Percentiles rank a stretch among this genome's conserved stretches.
These are phyloP conservation scores for Volvox africanus DNA, from an alignment of 139 green algal species.

Conservation along the genomic window DNA sequence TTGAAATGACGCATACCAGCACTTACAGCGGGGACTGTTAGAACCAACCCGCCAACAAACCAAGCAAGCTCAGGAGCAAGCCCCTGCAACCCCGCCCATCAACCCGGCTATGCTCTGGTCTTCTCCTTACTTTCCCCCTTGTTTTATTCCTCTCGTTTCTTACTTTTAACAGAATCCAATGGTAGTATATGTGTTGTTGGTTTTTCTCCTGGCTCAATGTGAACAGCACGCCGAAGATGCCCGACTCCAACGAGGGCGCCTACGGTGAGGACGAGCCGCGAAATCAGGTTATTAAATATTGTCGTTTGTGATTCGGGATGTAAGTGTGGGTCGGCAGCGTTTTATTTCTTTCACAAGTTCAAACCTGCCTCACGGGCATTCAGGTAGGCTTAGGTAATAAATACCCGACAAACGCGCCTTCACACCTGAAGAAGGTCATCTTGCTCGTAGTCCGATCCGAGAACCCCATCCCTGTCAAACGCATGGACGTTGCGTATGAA, in stretches of 20 bases:
- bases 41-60: not conserved
- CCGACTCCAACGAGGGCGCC: not conserved
- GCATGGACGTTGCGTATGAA: not conserved
- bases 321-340: no score
- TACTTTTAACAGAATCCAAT: conserved; percentile 37
- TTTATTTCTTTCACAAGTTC: not conserved
- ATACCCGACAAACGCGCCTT: not conserved
- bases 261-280: not conserved
- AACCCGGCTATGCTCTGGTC: no score
- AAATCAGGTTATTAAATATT: not conserved
- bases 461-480: not conserved
- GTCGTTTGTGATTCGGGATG: not conserved
- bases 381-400: no score
- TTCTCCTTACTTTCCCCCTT: no score
- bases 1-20: no score
- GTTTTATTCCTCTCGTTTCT: not conserved
- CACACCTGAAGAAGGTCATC: conserved; percentile 22
- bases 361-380: not conserved
- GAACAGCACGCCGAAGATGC: conserved; percentile 31
- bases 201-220: conserved; percentile 30
- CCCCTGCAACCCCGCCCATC: no score
- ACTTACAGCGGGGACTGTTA: no score
- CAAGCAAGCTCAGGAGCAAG: not conserved
- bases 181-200: conserved; percentile 6
- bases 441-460: not conserved